Evolutionary conservation across 2,329 filamentous ascomycete genomes (phyloP), one percentile per base, ranked within the genome.

Genomic region (Gaeumannomyces sp.): DNA sequence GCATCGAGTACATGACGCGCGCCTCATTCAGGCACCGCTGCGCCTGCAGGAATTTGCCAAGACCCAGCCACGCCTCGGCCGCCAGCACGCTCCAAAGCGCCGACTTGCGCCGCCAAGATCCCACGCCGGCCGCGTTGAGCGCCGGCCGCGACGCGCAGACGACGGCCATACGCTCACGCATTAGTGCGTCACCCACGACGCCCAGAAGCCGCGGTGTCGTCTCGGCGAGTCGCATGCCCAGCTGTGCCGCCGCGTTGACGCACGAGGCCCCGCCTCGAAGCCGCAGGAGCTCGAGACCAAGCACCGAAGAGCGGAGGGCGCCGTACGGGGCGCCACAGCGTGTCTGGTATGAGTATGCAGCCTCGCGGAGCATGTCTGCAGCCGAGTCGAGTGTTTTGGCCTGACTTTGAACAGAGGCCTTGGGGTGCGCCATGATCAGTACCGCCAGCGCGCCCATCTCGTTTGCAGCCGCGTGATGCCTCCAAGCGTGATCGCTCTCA

Each of bases 401-500:
- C 57, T 58, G 62, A 25, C 25, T 53, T 4, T 64, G 62, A n/a
- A 53, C 45, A 2, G 45, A 53, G 25, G 33, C 8, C 67, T 94
- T 88, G 33, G 85, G 86, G 73, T 93, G 97, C 19, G 89, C 87
- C 71, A 89, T 88, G 66, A 99, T 83, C 45, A 99, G 84, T 57
- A 92, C 85, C 71, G 91, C 92, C 16, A 97, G 79, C 6, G 92
- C 93, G 35, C 91, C 89, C 94, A 99, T 98, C 79, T 99, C 95
- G 74, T 96, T 94, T 1, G 91, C 90, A 4, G 91, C 94, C 0
- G 95, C 95, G 73, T 97, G 92, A 72, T 98, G 91, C 71, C 87
- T 92, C 95, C 95, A 99, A 1, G 95, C 96, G 76, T 98, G 98
- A 74, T 97, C 93, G 73, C 95, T 95, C 72, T 87, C 89, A 75